A percentile compares a stretch with the other conserved stretches of the same genome.
Evolutionary conservation across 1,139 yeast species (phyloP).

Genomic region (Hyphopichia khmerensis): DNA sequence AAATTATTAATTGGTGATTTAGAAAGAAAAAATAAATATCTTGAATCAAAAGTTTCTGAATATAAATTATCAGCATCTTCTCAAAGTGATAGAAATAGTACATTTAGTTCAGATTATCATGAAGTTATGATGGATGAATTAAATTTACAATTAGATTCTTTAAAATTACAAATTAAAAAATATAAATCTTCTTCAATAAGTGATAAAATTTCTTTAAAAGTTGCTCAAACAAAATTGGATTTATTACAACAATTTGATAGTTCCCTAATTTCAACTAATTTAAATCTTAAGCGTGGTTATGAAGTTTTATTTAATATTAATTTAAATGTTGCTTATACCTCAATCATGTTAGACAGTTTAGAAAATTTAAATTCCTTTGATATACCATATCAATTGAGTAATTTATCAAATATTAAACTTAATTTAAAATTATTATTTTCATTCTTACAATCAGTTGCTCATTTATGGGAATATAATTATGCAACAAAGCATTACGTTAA

Average conservation of each 20-base stretch:
- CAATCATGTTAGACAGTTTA: conserved; percentile 2
- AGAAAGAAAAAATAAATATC: conserved; percentile 30
- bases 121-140: conserved; percentile 4
- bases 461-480: conserved; percentile 10
- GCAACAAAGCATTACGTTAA: conserved; percentile 4
- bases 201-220: conserved; percentile 6
- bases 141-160: conserved; percentile 12
- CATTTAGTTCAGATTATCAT: conserved; percentile 4
- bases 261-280: conserved; percentile 4
- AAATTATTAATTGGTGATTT: conserved; percentile 25
- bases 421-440: background rate
- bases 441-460: conserved; percentile 4
- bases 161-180: conserved; percentile 16
- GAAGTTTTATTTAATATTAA: conserved; percentile 8
- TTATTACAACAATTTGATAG: conserved; percentile 10
- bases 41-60: conserved; percentile 17
- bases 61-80: conserved; percentile 2
- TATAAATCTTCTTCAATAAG: conserved; percentile 10
- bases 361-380: conserved; percentile 3
- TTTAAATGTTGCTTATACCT: conserved; percentile 4
- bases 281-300: conserved; percentile 5
- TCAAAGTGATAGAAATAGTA: conserved; percentile 1
- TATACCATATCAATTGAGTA: conserved; percentile 1
- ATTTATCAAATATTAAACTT: conserved; percentile 3
- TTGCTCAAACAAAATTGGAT: conserved; percentile 9